Base-by-base conservation (phyloP, 805 yeast species). In the Metschnikowia hibisci region DNA sequence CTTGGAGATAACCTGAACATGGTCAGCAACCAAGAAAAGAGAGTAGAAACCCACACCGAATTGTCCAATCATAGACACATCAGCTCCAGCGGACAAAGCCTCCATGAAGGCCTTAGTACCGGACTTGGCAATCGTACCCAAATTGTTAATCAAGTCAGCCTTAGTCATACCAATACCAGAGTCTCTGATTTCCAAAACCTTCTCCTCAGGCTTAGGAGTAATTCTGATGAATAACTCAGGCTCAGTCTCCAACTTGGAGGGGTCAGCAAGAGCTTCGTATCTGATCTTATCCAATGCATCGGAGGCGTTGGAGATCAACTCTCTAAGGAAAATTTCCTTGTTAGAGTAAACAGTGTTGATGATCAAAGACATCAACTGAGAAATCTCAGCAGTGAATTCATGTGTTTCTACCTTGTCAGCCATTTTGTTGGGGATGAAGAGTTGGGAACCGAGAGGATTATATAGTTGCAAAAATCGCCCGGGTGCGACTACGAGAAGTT, bases 31-130 rank as follows among this genome's bases (percentile, higher is more conserved):
- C 77, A 93, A 81, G 87, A 93, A 93, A 57, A 91, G 79, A 43
- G 99, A 93, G 84, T 93, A 93, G 91, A 93, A 93, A 83, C 99
- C 99, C 61, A 93, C 99, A 89, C 99, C 99, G 78, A 93, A 93
- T 78, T 93, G 99, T 81, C 99, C 99, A 76, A 93, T 93, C 99
- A 93, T 93, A 54, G 98, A 90, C 52, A 93, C 97, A 71, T 93
- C 99, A 50, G 99, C 99, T 76, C 99, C 99, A 54, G 97, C 98
- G 55, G 96, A 84, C 56, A 95, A 80, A 56, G 99, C 99, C 77
- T 93, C 99, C 99, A 93, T 93, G 73, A 93, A 93, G 59, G 96
- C 88, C 78, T 93, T 93, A 61, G 99, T 93, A 77, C 99, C 99
- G 56, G 99, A 93, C 77, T 93, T 93, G 66, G 99, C 99, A 67